Percentiles rank a stretch among this genome's conserved stretches.
phyloP scores from a whole-genome alignment of 2,329 filamentous ascomycete species.

The Cladosporium sp. region DNA sequence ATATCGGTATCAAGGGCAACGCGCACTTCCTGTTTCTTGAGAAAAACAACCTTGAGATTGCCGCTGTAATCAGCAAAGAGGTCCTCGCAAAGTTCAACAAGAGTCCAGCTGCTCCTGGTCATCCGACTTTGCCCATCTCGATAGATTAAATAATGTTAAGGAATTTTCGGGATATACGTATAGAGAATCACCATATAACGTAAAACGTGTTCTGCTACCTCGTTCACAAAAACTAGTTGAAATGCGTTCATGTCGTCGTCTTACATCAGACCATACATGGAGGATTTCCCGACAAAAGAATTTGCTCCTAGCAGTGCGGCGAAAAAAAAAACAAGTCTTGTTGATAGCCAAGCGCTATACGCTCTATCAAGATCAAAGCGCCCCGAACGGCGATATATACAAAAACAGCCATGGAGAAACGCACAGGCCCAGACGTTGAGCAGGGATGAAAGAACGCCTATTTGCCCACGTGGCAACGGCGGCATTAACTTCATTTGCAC shows the following conservation, averaged over 20 bases:
- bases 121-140: neutral
- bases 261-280: neutral
- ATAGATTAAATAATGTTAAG: neutral
- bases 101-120: neutral
- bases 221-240: neutral
- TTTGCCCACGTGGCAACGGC: neutral
- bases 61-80: neutral
- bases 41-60: conserved; percentile 52
- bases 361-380: neutral
- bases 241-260: neutral
- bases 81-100: neutral
- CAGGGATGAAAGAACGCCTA: neutral
- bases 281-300: too few species aligned
- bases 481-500: too few species aligned
- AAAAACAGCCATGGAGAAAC: neutral
- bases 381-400: neutral
- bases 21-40: conserved; percentile 59
- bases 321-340: neutral
- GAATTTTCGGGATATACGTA: neutral
- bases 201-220: neutral
- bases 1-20: conserved; percentile 53
- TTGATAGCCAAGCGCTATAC: neutral
- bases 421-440: neutral
- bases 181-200: neutral
- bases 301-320: neutral